Conservation (phyloP, 2,329 filamentous ascomycete species). For the Annulohypoxylon truncatum region DNA sequence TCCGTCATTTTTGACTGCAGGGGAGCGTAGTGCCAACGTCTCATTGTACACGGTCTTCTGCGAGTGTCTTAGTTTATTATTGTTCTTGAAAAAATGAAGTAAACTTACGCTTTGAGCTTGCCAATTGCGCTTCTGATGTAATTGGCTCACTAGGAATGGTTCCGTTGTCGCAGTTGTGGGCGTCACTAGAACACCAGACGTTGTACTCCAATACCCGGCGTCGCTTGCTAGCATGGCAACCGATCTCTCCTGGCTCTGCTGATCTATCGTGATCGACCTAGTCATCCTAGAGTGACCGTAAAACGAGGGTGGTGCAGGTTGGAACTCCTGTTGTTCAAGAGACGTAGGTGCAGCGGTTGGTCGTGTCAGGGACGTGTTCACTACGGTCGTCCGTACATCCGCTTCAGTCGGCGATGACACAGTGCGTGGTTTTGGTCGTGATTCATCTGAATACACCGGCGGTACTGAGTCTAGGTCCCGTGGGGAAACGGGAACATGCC, state of each 20-base stretch:
- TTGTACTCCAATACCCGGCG: neutral
- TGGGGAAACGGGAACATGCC: constrained; percentile 11
- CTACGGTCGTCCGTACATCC: neutral
- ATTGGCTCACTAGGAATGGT: neutral
- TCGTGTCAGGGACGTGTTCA: neutral
- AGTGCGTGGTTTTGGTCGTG: neutral
- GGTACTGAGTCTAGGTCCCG: neutral
- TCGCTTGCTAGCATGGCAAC: constrained; percentile 3
- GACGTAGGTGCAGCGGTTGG: neutral
- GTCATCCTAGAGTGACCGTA: neutral
- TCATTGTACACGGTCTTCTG: constrained; percentile 12
- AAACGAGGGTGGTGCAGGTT: neutral
- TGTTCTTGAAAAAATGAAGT: neutral
- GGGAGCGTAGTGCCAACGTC: neutral
- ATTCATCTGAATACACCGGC: neutral
- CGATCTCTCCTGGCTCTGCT: constrained; percentile 5
- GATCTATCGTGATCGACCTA: neutral
- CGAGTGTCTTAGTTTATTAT: constrained; percentile 10
- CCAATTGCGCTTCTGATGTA: neutral
- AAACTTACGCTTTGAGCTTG: constrained; percentile 7
- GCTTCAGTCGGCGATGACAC: neutral
- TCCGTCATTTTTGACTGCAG: neutral
- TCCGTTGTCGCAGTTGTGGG: neutral
- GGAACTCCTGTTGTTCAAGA: neutral
- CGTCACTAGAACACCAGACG: no score